These are phyloP conservation scores for Monilinia aucupariae DNA, from an alignment of 2,329 filamentous ascomycete species.

Conservation along the genomic window DNA sequence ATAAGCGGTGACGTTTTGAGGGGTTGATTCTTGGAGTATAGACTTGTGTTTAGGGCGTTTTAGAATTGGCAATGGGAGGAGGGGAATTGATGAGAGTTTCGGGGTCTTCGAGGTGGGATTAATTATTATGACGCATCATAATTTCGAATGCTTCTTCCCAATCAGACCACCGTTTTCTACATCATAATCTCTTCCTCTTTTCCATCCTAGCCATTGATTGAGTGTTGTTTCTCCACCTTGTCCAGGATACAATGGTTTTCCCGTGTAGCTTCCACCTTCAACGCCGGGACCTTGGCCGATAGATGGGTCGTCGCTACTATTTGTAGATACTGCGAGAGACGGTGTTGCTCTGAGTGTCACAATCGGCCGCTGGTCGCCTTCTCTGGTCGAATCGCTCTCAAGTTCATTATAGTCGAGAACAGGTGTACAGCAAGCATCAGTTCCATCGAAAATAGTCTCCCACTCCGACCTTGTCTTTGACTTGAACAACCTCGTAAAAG, in stretches of 20 bases:
- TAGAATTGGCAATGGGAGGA: neutral
- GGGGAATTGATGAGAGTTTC: neutral
- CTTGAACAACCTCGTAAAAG: conserved; percentile 62
- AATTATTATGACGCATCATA: conserved; percentile 34
- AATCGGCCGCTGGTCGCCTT: conserved; percentile 65
- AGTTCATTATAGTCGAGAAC: conserved; percentile 73
- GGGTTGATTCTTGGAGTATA: conserved; percentile 5
- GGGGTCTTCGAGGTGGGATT: neutral
- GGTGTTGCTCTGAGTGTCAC: conserved; percentile 68
- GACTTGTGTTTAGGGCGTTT: conserved; percentile 8
- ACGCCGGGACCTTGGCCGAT: conserved; percentile 59
- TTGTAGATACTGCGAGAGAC: conserved; percentile 53
- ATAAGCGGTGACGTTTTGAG: neutral
- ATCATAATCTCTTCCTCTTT: conserved; percentile 64
- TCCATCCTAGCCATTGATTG: conserved; percentile 72
- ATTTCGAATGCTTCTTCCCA: conserved; percentile 40
- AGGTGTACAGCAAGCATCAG: conserved; percentile 88
- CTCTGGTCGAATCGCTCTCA: conserved; percentile 44
- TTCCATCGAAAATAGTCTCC: conserved; percentile 82
- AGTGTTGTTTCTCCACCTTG: conserved; percentile 67
- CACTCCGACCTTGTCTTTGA: conserved; percentile 69
- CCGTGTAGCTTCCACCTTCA: conserved; percentile 62
- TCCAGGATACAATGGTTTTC: conserved; percentile 56
- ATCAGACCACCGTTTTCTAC: conserved; percentile 58
- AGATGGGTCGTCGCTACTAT: conserved; percentile 36